These are phyloP conservation scores for Cladosporium sp. DNA, from an alignment of 2,329 filamentous ascomycete genomes.

Conservation along the genomic window DNA sequence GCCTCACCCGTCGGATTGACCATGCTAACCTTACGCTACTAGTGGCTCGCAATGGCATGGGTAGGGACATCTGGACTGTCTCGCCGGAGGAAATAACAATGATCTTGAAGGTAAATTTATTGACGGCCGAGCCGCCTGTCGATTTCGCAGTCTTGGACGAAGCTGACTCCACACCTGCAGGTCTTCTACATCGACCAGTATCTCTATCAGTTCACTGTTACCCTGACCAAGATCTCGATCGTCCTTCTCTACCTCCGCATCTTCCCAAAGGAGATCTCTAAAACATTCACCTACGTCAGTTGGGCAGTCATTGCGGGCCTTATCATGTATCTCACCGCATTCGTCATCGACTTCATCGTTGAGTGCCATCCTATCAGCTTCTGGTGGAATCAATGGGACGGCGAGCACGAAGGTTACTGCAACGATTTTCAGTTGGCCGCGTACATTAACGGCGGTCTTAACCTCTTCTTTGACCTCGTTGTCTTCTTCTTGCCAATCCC, in stretches of 20 bases:
- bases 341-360: not conserved
- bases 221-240: not conserved
- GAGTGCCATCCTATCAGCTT: not conserved
- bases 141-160: not conserved
- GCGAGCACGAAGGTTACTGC: conserved; percentile 5
- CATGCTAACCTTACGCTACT: not conserved
- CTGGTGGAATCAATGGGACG: conserved; percentile 1
- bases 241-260: conserved; percentile 6
- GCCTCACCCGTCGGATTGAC: not conserved
- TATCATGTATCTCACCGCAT: not conserved
- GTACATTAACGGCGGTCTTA: not conserved
- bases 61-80: not conserved
- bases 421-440: not conserved
- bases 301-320: not conserved
- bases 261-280: conserved; percentile 1
- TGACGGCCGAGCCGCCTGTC: too few relatives aligned
- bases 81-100: not conserved
- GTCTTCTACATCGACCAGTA: not conserved
- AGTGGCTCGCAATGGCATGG: not conserved
- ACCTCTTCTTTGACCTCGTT: conserved; percentile 1
- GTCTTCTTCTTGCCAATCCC: not conserved
- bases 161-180: not conserved
- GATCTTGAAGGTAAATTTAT: not conserved
- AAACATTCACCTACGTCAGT: not conserved
- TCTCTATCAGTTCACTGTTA: not conserved